Base-by-base conservation (phyloP, 352 stramenopile genomes). In the Aphanomyces stellatus region DNA sequence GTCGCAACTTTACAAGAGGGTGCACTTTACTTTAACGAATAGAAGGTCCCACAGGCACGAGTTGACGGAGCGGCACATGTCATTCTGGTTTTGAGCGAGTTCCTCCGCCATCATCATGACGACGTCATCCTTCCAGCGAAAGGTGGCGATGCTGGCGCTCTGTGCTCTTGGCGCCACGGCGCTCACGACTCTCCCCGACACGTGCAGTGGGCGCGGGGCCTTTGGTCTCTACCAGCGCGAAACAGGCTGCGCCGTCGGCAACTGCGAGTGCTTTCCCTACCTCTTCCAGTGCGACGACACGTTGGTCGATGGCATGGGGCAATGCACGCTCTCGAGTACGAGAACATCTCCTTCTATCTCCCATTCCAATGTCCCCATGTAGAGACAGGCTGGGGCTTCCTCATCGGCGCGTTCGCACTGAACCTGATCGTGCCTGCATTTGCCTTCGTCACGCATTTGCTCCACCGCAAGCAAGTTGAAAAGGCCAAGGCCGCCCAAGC, bases 381-480 rank as follows among this genome's bases (percentile, higher is more conserved):
- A 65, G 57, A 34, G 17, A 55, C n/a, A 15, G 57, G 57, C 15
- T 65, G 57, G 57, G 15, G 33, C 25, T 8, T 65, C n/a, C 28
- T 65, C 43, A 41, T 65, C 27, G 28, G 48, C 43, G 57, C 57
- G 28, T 65, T 65, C 22, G 57, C 57, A 13, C 19, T 65, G n/a
- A 65, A 65, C 43, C 56, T 65, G 57, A 65, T 65, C 34, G 57
- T 65, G 43, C 57, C 57, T 30, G 57, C 27, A 11, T 25, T 65
- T 51, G 28, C 34, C 0, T 46, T 65, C 35, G 40, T 65, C 15
- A 65, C 31, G 25, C 57, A 55, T 28, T 33, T 49, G 15, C 8
- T 65, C n/a, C 49, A 57, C 28, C 49, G 49, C 25, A 57, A 40
- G 25, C 25, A 35, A 22, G 24, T 51, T n/a, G 57, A 65, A 28